Evolutionary conservation across 1,139 yeast species (phyloP).

Genomic region (Yamadazyma sp.): DNA sequence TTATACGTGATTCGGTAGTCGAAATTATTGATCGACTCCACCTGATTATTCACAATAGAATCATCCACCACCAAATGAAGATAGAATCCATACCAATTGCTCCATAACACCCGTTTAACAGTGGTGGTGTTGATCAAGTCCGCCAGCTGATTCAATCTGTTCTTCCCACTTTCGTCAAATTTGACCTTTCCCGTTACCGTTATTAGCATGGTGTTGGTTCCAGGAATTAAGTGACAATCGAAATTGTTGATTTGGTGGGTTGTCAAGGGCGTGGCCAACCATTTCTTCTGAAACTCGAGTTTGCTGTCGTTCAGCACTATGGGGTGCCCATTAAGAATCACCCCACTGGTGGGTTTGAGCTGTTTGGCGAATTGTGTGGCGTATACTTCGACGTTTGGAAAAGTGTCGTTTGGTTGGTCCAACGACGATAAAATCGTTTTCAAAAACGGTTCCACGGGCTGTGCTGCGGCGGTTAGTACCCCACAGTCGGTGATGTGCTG

Average conservation of each 20-base stretch:
- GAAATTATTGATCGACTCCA: constrained; percentile 52
- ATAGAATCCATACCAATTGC: constrained; percentile 69
- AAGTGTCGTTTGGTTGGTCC: constrained; percentile 31
- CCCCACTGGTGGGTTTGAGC: constrained; percentile 45
- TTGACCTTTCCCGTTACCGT: constrained; percentile 63
- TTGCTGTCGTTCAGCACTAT: constrained; percentile 51
- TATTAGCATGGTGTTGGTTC: constrained; percentile 55
- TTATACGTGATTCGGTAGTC: constrained; percentile 66
- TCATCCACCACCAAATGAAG: constrained; percentile 61
- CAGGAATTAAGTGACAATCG: constrained; percentile 74
- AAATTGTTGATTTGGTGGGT: constrained; percentile 62
- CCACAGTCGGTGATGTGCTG: background rate
- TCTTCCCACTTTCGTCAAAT: constrained; percentile 72
- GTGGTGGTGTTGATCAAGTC: constrained; percentile 27
- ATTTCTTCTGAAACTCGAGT: constrained; percentile 59
- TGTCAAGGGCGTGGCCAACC: constrained; percentile 62
- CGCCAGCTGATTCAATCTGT: constrained; percentile 61
- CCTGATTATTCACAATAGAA: constrained; percentile 41
- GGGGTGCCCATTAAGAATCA: constrained; percentile 68
- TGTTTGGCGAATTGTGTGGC: constrained; percentile 52
- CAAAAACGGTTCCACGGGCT: constrained; percentile 46
- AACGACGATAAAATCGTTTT: constrained; percentile 39
- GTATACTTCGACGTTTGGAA: constrained; percentile 45
- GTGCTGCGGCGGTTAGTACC: constrained; percentile 30
- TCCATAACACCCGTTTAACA: constrained; percentile 49